Percentiles rank a stretch among this genome's conserved stretches.
Evolutionary conservation across 176 grass and related monocot genomes (phyloP).

Genomic region (Secale cereale): DNA sequence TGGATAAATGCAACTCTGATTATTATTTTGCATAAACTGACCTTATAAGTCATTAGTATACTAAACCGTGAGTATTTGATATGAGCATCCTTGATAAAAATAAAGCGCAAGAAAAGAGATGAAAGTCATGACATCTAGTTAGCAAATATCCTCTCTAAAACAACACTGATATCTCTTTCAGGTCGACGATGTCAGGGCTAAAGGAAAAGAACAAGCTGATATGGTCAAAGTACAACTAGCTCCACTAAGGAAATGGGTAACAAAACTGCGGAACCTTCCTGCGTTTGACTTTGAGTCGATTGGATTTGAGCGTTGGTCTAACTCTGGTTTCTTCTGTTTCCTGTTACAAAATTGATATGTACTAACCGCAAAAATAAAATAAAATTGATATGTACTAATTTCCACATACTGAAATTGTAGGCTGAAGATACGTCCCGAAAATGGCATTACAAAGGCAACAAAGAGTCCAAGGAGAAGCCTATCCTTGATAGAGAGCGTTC

Average conservation of each 20-base stretch:
- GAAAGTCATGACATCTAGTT: background rate
- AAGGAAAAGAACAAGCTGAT: slow-evolving; percentile 63
- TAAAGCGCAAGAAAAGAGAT: background rate
- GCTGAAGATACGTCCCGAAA: slow-evolving; percentile 53
- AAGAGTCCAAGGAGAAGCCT: slow-evolving; percentile 59
- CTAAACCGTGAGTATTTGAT: background rate
- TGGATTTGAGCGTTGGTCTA: background rate
- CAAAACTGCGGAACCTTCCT: background rate
- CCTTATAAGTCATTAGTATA: background rate
- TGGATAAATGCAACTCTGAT: background rate
- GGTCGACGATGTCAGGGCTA: slow-evolving; percentile 64
- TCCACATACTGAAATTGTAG: slow-evolving; percentile 31
- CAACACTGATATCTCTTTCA: slow-evolving; percentile 16
- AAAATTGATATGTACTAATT: background rate
- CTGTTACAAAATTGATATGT: background rate
- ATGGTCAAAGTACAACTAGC: slow-evolving; percentile 68
- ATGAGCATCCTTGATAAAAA: background rate
- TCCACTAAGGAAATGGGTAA: slow-evolving; percentile 81
- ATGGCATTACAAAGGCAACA: slow-evolving; percentile 56
- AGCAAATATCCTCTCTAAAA: background rate
- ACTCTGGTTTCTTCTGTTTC: background rate
- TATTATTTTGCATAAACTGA: background rate
- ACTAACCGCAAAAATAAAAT: no score
- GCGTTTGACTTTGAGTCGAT: background rate
- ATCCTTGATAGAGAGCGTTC: slow-evolving; percentile 57